phyloP scores from a whole-genome alignment of 2,329 filamentous ascomycete species.

The Monosporascus sp. region DNA sequence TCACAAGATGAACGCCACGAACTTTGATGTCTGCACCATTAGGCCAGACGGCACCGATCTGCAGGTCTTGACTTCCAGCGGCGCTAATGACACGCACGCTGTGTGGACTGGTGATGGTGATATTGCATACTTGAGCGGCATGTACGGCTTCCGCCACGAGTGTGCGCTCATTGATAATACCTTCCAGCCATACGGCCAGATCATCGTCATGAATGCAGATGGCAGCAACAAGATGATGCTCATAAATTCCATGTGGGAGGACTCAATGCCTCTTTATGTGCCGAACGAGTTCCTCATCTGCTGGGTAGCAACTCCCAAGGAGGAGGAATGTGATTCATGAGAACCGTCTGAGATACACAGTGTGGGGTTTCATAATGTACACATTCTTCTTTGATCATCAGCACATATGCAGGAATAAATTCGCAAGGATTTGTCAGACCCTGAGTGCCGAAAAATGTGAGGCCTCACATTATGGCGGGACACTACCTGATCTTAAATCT shows the following conservation, averaged over 20 bases:
- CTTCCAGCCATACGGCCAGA: conserved; percentile 40
- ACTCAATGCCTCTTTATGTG: conserved; percentile 22
- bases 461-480: too few species aligned
- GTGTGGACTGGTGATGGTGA: conserved; percentile 37
- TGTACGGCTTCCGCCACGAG: conserved; percentile 40
- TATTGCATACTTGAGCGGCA: conserved; percentile 35
- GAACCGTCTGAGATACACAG: too few species aligned
- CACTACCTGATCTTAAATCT: too few species aligned
- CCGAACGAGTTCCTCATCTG: background rate
- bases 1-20: conserved; percentile 24
- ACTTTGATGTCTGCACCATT: conserved; percentile 37
- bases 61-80: conserved; percentile 26
- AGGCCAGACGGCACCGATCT: conserved; percentile 34
- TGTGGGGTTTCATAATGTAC: too few species aligned
- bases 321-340: background rate
- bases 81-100: conserved; percentile 38
- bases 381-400: too few species aligned
- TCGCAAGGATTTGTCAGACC: too few species aligned
- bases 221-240: conserved; percentile 27
- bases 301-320: background rate
- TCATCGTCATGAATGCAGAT: conserved; percentile 38
- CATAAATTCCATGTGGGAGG: conserved; percentile 28
- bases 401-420: too few species aligned
- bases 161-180: conserved; percentile 35
- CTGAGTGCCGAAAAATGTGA: too few species aligned